Conservation (phyloP, 495 filamentous ascomycete genomes). For the Cenococcum geophilum region DNA sequence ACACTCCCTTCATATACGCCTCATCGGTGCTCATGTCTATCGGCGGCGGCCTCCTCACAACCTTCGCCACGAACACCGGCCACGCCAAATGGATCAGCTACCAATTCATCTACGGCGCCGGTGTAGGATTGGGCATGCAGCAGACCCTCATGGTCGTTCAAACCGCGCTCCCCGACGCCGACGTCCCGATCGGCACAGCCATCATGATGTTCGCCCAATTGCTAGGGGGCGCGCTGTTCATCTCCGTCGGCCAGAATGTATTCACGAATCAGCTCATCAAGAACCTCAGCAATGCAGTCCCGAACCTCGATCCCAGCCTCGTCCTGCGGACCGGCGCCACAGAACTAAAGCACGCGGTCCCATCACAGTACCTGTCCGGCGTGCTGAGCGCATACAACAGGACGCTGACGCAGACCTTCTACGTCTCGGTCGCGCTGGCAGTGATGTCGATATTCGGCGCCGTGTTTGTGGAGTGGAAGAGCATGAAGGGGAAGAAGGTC, state of each 20-base stretch:
- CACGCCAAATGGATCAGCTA: conserved; percentile 60
- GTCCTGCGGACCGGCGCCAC: conserved; percentile 64
- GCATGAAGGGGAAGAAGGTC: conserved; percentile 78
- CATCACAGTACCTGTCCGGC: conserved; percentile 42
- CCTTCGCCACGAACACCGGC: conserved; percentile 48
- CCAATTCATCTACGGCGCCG: conserved; percentile 64
- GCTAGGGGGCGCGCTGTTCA: conserved; percentile 61
- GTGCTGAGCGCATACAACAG: conserved; percentile 67
- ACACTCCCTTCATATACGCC: conserved; percentile 54
- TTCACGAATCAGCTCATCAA: conserved; percentile 64
- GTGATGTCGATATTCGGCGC: conserved; percentile 56
- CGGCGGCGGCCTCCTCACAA: conserved; percentile 59
- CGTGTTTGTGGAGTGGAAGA: conserved; percentile 65
- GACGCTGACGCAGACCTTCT: conserved; percentile 61
- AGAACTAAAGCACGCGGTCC: conserved; percentile 49
- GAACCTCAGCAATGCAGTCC: conserved; percentile 47
- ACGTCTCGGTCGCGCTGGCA: conserved; percentile 60
- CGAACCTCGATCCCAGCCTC: conserved; percentile 40
- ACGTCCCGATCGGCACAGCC: conserved; percentile 57
- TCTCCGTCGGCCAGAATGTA: conserved; percentile 69
- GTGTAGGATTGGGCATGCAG: conserved; percentile 69
- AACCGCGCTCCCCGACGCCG: conserved; percentile 49
- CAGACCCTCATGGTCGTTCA: conserved; percentile 59
- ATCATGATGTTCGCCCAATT: conserved; percentile 63
- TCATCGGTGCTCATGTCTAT: conserved; percentile 50